Conservation (phyloP, 345 rosid genomes). For the Syzygium aromaticum region DNA sequence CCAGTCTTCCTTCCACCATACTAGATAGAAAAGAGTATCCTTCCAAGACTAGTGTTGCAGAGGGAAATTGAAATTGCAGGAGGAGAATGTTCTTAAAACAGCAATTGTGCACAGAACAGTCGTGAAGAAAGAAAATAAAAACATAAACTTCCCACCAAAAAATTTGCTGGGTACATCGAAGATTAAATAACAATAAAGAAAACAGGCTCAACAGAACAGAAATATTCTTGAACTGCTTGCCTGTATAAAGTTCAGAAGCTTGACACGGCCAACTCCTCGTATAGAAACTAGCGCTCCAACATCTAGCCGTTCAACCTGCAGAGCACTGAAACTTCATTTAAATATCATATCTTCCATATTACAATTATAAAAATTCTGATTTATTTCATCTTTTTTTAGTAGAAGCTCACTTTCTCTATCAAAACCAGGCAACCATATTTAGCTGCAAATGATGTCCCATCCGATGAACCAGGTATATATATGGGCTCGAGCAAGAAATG, state of each 20-base stretch:
- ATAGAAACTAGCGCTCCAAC: conserved; percentile 68
- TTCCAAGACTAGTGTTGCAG: neutral
- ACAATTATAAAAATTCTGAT: neutral
- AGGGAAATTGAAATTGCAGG: neutral
- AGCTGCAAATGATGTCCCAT: conserved; percentile 74
- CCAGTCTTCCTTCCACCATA: neutral
- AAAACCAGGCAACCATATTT: conserved; percentile 64
- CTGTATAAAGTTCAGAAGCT: conserved; percentile 40
- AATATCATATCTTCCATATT: neutral
- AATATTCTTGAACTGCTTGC: conserved; percentile 13
- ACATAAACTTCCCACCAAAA: neutral
- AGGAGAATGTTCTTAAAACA: neutral
- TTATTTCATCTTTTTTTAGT: neutral
- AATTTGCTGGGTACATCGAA: neutral
- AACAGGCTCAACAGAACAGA: neutral
- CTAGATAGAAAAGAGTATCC: neutral
- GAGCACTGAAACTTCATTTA: conserved; percentile 2
- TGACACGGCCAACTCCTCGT: conserved; percentile 66
- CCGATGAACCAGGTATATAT: conserved; percentile 38
- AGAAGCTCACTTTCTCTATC: conserved; percentile 60
- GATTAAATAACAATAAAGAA: neutral
- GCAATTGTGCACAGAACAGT: neutral
- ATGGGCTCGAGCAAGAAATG: conserved; percentile 77
- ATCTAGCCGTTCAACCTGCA: conserved; percentile 60
- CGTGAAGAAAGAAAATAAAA: neutral